Evolutionary conservation across 2,329 filamentous ascomycete genomes (phyloP), one percentile per base, ranked within the genome.

Genomic region (Fusarium sp.): DNA sequence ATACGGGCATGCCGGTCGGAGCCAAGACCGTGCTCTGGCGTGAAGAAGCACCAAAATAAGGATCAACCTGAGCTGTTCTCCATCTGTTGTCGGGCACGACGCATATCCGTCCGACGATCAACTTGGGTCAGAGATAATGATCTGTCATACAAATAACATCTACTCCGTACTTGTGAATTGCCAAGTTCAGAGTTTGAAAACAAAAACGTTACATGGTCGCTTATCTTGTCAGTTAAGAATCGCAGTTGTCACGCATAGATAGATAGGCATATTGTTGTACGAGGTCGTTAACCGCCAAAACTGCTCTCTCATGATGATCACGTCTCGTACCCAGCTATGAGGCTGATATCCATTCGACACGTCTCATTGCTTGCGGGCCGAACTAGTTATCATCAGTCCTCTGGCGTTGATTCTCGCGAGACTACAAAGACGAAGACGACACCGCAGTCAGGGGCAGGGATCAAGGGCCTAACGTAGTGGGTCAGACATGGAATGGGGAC

Each of bases 1-100:
- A 46, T 51, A 65, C 67, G 67, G 67, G 31, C 63, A 68, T 33
- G 60, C 67, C 67, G 67, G 37, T 43, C 52, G 54, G 57, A 59
- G 55, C 53, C 57, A 60, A 59, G 56, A 48, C 54, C 41, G 49
- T 47, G 27, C 31, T 15, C 42, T 25, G 21, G 33, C 32, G 23
- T 33, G 17, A 38, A 29, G 29, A 27, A 46, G 32, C 51, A 50
- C 35, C 56, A 50, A 64, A 65, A 65, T 65, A 65, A 51, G 42
- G 49, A 65, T 59, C 52, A 65, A 58, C 61, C 53, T 50, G 23
- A 49, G 32, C 57, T 15, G 52, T 58, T 62, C 50, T 47, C 52
- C 32, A 58, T 64, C 44, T 41, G 48, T 13, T 35, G 32, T 41
- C 23, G 38, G 52, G 27, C 42, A 52, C 56, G 35, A 37, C 32